Conservation (phyloP, 1,284 basidiomycete species). For the Leccinum solheimii region DNA sequence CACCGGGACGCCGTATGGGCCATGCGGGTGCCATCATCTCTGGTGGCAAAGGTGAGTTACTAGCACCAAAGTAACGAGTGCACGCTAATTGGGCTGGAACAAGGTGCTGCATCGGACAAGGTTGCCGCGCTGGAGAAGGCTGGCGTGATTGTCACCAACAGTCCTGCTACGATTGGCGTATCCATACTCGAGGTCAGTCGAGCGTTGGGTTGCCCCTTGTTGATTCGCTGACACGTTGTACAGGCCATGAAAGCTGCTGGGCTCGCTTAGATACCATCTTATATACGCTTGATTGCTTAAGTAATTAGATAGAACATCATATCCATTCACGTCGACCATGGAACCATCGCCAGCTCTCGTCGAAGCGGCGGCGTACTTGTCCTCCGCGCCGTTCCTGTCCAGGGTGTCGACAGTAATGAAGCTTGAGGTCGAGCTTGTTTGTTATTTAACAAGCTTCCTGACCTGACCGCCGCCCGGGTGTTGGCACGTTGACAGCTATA, state of each 20-base stretch:
- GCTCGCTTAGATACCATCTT: constrained; percentile 54
- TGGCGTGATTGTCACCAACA: constrained; percentile 92
- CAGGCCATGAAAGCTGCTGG: constrained; percentile 87
- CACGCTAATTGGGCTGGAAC: constrained; percentile 2
- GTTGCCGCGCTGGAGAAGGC: constrained; percentile 92
- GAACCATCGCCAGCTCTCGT: constrained; percentile 53
- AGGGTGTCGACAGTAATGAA: constrained; percentile 60
- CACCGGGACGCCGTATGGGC: constrained; percentile 97
- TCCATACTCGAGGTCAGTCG: constrained; percentile 79
- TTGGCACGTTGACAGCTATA: constrained; percentile 66
- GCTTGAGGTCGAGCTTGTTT: constrained; percentile 63
- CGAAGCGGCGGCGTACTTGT: constrained; percentile 65
- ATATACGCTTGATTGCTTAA: constrained; percentile 25
- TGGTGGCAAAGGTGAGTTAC: constrained; percentile 84
- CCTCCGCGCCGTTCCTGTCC: constrained; percentile 51
- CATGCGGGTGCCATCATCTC: constrained; percentile 98
- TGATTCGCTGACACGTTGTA: constrained; percentile 5
- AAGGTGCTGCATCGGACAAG: constrained; percentile 92
- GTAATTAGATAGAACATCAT: constrained; percentile 26
- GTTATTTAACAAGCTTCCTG: constrained; percentile 23
- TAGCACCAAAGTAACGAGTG: not conserved
- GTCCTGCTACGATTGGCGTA: constrained; percentile 91
- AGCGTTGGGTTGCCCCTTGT: not conserved
- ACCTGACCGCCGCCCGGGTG: constrained; percentile 30
- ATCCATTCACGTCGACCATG: constrained; percentile 18